Evolutionary conservation across 2,329 filamentous ascomycete species (phyloP), one percentile per base, ranked within the genome.

Genomic region (Cladophialophora exuberans): DNA sequence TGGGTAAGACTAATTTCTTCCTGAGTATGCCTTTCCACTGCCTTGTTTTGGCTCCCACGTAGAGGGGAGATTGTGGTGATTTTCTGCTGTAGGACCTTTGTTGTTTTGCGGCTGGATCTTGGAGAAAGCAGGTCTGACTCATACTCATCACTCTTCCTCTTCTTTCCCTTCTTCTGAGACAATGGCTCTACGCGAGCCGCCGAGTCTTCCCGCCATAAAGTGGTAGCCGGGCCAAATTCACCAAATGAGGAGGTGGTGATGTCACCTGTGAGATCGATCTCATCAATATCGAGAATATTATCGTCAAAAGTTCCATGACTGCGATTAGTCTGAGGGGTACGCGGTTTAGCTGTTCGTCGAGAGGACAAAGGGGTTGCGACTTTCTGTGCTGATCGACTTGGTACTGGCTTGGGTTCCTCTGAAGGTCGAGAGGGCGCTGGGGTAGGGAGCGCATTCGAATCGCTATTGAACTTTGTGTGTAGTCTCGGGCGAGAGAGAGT

Each of bases 61-160:
- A 48, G 15, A 25, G 42, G 41, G 33, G 33, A 50, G 17, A 18
- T 10, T 18, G 35, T 46, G 23, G 41, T 31, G 10, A 35, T 22
- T 7, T 35, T 22, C n/a, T 48, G 48, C 23, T 52, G 23, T 20
- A 46, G 11, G 15, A 54, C 41, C 51, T 51, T 54, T 7, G 15
- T 57, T 20, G 46, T 41, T 31, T 44, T 54, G 6, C 46, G 46
- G 26, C 6, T 28, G n/a, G 57, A 56, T 15, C 20, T 17, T 4
- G 57, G 55, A 13, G 57, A 59, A 25, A 56, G 30, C 6, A 57
- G 30, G 38, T 62, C 57, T 17, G 56, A 44, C 17, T 53, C 31
- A 52, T 75, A 74, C 54, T 79, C 77, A 18, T 77, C 72, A 57
- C 76, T 79, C 62, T 78, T 79, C 46, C 77, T 69, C 63, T 79